Percentiles rank a stretch among this genome's conserved stretches.
Evolutionary conservation across 2,329 filamentous ascomycete genomes (phyloP).

Genomic region (Aureobasidium sp.): DNA sequence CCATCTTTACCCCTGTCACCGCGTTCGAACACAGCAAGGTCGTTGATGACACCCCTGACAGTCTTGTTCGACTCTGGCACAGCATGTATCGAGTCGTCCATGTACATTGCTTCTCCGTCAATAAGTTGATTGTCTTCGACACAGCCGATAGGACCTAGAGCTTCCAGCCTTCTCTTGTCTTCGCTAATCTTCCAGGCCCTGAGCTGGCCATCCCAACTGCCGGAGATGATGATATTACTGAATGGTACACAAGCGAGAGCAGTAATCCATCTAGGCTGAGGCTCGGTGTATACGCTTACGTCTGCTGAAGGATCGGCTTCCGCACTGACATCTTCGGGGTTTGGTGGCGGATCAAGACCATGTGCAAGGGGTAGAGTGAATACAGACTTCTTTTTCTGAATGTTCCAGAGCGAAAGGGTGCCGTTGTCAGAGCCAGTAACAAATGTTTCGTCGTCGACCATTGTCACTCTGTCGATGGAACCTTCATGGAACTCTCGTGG

Average conservation of each 20-base stretch:
- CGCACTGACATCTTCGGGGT: conserved; percentile 64
- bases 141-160: conserved; percentile 60
- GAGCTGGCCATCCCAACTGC: conserved; percentile 89
- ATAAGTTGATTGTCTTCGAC: conserved; percentile 21
- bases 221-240: conserved; percentile 81
- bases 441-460: conserved; percentile 82
- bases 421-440: conserved; percentile 93
- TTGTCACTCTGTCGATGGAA: conserved; percentile 84
- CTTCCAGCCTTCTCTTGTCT: conserved; percentile 72
- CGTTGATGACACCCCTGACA: conserved; percentile 77
- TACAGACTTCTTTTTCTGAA: conserved; percentile 91
- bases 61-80: conserved; percentile 19
- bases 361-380: conserved; percentile 75
- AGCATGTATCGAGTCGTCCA: conserved; percentile 5
- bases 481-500: conserved; percentile 59
- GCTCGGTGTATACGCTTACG: conserved; percentile 42
- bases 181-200: conserved; percentile 78
- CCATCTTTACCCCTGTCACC: conserved; percentile 68
- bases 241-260: conserved; percentile 81
- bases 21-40: conserved; percentile 77
- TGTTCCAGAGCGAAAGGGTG: conserved; percentile 75
- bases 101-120: conserved; percentile 17
- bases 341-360: conserved; percentile 68
- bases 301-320: conserved; percentile 52
- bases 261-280: conserved; percentile 75